Percentiles rank a stretch among this genome's conserved stretches.
Conservation (phyloP, 1,284 basidiomycete genomes). For the Fomitiporia mediterranea region DNA sequence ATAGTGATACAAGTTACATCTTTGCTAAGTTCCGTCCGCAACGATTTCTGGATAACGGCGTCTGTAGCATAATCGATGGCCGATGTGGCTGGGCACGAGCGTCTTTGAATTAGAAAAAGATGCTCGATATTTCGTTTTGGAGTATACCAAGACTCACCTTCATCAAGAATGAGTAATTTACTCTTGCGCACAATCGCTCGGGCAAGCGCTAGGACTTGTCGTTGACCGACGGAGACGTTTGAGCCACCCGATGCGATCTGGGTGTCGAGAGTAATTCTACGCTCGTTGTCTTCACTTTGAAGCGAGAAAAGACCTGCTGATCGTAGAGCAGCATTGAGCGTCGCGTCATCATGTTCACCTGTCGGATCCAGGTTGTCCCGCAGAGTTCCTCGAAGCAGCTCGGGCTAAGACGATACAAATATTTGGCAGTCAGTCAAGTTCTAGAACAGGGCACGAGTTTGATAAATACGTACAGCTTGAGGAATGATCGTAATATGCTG, state of each 20-base stretch:
- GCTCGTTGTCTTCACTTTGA: slow-evolving; percentile 27
- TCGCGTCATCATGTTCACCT: slow-evolving; percentile 40
- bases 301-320: slow-evolving; percentile 30
- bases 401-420: slow-evolving; percentile 40
- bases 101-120: slow-evolving; percentile 5
- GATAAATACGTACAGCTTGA: slow-evolving; percentile 31
- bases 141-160: slow-evolving; percentile 27
- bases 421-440: background rate
- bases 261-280: slow-evolving; percentile 33
- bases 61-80: slow-evolving; percentile 40
- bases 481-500: slow-evolving; percentile 43
- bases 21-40: slow-evolving; percentile 27
- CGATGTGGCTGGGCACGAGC: slow-evolving; percentile 27
- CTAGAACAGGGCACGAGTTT: no score
- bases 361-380: slow-evolving; percentile 35
- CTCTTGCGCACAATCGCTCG: slow-evolving; percentile 29
- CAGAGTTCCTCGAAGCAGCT: slow-evolving; percentile 30
- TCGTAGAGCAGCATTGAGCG: slow-evolving; percentile 28
- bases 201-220: slow-evolving; percentile 42
- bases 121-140: no score
- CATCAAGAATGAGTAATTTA: slow-evolving; percentile 31
- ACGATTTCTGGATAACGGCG: slow-evolving; percentile 27
- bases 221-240: slow-evolving; percentile 13
- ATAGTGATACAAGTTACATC: slow-evolving; percentile 35
- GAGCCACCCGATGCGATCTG: slow-evolving; percentile 24